phyloP scores from a whole-genome alignment of 345 rosid genomes.

The Populus simonii region DNA sequence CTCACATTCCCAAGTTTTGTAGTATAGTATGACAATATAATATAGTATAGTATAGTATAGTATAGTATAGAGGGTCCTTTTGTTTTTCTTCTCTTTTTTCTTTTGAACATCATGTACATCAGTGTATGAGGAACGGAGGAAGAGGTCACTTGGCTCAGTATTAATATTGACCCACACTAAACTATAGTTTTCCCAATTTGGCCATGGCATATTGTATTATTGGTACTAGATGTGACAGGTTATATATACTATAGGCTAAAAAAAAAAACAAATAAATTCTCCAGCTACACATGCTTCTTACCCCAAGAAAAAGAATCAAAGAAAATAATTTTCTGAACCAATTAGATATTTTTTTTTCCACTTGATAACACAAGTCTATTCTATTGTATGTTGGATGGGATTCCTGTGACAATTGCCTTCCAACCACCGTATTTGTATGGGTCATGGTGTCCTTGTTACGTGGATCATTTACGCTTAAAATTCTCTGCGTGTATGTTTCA shows the following conservation, averaged over 20 bases:
- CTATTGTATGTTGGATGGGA: constrained; percentile 2
- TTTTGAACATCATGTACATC: too few relatives aligned
- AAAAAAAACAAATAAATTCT: too few relatives aligned
- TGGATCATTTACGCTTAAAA: neutral
- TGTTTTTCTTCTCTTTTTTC: too few relatives aligned
- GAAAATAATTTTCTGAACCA: neutral
- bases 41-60: too few relatives aligned
- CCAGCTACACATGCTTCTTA: neutral
- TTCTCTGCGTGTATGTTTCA: neutral
- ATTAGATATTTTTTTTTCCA: neutral
- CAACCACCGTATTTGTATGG: constrained; percentile 10
- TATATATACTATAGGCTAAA: neutral
- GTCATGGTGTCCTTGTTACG: neutral
- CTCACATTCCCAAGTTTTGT: too few relatives aligned
- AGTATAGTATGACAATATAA: too few relatives aligned
- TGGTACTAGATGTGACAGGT: neutral
- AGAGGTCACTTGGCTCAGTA: too few relatives aligned
- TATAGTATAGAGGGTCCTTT: too few relatives aligned
- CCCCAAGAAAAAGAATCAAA: neutral
- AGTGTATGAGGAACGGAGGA: too few relatives aligned
- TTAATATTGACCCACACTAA: too few relatives aligned
- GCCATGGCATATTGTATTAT: neutral
- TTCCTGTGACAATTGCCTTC: constrained; percentile 5
- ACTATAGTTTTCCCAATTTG: neutral
- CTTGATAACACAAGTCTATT: neutral